These are phyloP conservation scores for Lindgomyces ingoldianus DNA, from an alignment of 495 filamentous ascomycete species.

Conservation along the genomic window DNA sequence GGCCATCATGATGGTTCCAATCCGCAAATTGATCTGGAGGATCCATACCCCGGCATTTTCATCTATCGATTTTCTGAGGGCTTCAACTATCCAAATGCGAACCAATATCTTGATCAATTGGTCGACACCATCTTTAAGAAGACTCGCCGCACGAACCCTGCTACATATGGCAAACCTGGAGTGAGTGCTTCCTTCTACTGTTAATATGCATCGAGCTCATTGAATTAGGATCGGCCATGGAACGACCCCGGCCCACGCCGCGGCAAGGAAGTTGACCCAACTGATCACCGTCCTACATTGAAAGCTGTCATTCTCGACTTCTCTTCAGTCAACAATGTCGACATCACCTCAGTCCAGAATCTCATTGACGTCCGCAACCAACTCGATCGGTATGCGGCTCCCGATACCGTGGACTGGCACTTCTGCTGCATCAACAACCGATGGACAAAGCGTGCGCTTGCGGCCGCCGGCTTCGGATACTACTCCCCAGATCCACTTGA, in stretches of 20 bases:
- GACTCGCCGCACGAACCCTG: conserved; percentile 75
- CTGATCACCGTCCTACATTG: conserved; percentile 67
- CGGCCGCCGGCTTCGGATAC: conserved; percentile 90
- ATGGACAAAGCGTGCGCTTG: conserved; percentile 94
- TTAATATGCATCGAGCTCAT: background rate
- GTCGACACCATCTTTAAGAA: conserved; percentile 69
- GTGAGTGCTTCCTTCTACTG: conserved; percentile 35
- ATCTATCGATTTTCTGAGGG: conserved; percentile 97
- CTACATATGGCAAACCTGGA: conserved; percentile 63
- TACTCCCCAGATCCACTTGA: conserved; percentile 61
- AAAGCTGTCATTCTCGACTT: conserved; percentile 96
- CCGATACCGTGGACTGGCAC: conserved; percentile 91
- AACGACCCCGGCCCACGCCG: conserved; percentile 84
- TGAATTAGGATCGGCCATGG: conserved; percentile 79
- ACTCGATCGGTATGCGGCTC: conserved; percentile 82
- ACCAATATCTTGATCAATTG: conserved; percentile 84
- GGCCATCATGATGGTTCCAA: conserved; percentile 89
- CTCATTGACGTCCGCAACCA: conserved; percentile 98
- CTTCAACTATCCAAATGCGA: conserved; percentile 94
- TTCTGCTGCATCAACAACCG: conserved; percentile 92
- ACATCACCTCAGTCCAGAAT: conserved; percentile 91
- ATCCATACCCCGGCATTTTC: conserved; percentile 91
- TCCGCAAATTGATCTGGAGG: conserved; percentile 73
- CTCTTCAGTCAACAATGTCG: conserved; percentile 92
- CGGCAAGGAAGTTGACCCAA: conserved; percentile 54